A percentile compares a stretch with the other conserved stretches of the same genome.
phyloP scores from a whole-genome alignment of 768 basidiomycete genomes.

The Tricholoma flavovirens region DNA sequence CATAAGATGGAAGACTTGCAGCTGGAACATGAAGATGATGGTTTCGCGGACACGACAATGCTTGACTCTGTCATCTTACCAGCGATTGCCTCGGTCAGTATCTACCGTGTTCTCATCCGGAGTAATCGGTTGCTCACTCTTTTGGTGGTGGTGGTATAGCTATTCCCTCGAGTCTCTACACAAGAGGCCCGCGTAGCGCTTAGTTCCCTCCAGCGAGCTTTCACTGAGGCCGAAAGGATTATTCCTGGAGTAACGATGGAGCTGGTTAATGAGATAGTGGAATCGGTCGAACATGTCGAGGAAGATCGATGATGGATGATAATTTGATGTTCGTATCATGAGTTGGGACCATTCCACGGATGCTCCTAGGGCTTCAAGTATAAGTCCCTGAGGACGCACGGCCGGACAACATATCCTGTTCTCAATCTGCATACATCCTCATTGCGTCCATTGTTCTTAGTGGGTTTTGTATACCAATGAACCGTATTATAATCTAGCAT shows the following conservation, averaged over 20 bases:
- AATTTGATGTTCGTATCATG: neutral
- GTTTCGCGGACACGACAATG: slow-evolving; percentile 82
- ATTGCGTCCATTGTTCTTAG: slow-evolving; percentile 10
- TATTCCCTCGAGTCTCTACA: slow-evolving; percentile 90
- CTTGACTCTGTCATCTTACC: slow-evolving; percentile 93
- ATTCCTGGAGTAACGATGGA: slow-evolving; percentile 95
- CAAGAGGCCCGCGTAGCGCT: slow-evolving; percentile 86
- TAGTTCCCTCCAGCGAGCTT: slow-evolving; percentile 82
- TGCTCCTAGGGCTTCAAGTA: neutral
- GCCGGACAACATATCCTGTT: slow-evolving; percentile 9
- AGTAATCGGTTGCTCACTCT: slow-evolving; percentile 2
- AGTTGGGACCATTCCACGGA: neutral
- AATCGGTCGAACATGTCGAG: slow-evolving; percentile 87
- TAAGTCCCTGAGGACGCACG: neutral
- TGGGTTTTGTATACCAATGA: slow-evolving; percentile 21
- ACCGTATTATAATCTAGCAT: slow-evolving; percentile 19
- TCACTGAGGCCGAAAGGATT: slow-evolving; percentile 90
- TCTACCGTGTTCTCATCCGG: neutral
- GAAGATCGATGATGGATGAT: slow-evolving; percentile 48
- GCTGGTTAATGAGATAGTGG: slow-evolving; percentile 89
- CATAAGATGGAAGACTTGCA: slow-evolving; percentile 44
- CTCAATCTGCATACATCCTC: neutral
- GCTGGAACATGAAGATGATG: slow-evolving; percentile 36
- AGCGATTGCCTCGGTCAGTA: slow-evolving; percentile 87
- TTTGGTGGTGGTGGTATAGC: slow-evolving; percentile 35